Conservation (phyloP, 2,329 filamentous ascomycete species). For the Chalaropsis thielavioides region DNA sequence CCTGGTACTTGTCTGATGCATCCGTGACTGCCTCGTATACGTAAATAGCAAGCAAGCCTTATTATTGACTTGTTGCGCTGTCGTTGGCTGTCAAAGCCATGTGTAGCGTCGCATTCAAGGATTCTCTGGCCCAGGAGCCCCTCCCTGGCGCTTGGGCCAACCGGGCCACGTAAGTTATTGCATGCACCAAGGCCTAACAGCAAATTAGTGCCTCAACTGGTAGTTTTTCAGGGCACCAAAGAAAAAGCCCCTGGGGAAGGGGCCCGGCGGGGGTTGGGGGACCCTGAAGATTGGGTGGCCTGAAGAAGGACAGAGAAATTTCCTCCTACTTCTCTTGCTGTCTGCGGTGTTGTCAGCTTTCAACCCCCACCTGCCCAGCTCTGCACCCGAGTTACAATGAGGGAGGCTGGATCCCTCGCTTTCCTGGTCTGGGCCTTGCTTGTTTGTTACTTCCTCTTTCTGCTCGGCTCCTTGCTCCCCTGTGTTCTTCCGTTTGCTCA, state of each 20-base stretch:
- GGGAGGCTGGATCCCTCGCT: too few relatives aligned
- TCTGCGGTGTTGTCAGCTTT: too few relatives aligned
- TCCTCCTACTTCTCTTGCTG: not conserved
- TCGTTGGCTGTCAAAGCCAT: not conserved
- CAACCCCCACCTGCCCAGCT: too few relatives aligned
- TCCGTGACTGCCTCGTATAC: not conserved
- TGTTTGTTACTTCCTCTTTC: too few relatives aligned
- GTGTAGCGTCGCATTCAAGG: not conserved
- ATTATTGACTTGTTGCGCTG: not conserved
- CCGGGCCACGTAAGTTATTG: not conserved
- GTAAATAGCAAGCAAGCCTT: too few relatives aligned
- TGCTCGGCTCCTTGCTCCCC: not conserved
- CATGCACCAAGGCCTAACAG: not conserved
- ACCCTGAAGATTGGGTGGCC: not conserved
- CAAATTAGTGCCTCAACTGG: too few relatives aligned
- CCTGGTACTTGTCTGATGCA: not conserved
- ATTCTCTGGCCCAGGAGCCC: not conserved
- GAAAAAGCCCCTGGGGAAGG: too few relatives aligned
- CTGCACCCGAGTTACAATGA: too few relatives aligned
- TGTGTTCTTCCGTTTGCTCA: conserved; percentile 8
- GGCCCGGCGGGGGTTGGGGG: too few relatives aligned
- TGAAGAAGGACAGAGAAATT: not conserved
- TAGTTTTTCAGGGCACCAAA: too few relatives aligned
- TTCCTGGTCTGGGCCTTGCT: not conserved
- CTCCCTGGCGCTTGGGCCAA: not conserved